Evolutionary conservation across 768 basidiomycete species (phyloP), one percentile per base, ranked within the genome.

Genomic region (Phylloporus sp.): DNA sequence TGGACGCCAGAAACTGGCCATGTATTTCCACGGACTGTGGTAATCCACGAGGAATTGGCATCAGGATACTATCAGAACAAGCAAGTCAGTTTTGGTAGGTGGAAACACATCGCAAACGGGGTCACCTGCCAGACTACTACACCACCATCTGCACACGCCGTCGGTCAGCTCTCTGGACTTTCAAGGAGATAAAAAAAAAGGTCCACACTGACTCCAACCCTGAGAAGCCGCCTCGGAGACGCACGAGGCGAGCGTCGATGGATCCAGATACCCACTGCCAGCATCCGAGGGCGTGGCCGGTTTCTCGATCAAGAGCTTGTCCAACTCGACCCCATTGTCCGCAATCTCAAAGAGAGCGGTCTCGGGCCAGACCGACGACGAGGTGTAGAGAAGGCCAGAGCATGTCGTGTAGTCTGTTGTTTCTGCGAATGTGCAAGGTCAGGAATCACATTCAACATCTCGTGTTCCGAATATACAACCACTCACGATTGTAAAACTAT

Each of bases 181-280:
- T 34, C 8, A 6, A 13, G 7, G 23, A 26, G 27, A 52, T n/a
- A 34, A 46, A 34, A 50, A 22, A 22, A n/a, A 18, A 20, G n/a
- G n/a, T n/a, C n/a, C n/a, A n/a, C n/a, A 71, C 83, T 71, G 54
- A 82, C 82, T 78, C 87, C 88, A 91, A 22, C 86, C 86, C 55
- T 76, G 59, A 15, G 56, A 59, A 60, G 82, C 78, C 0, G 85
- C 88, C 65, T 81, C 75, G 11, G 71, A 60, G 28, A 88, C 69
- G 62, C 88, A 91, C 6, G 65, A 66, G 1, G 81, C 77, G 10
- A 90, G 71, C 3, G 76, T 77, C 5, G 73, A 63, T 1, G 83
- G 72, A 26, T 70, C 70, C 68, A 89, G 83, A 66, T 76, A 86
- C 10, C 84, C 74, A 45, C 74, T 79, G 43, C 38, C 67, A 2